Percentiles rank a stretch among this genome's conserved stretches.
These are phyloP conservation scores for Aristolochia californica DNA, from an alignment of 164 flowering plant genomes.

Conservation along the genomic window DNA sequence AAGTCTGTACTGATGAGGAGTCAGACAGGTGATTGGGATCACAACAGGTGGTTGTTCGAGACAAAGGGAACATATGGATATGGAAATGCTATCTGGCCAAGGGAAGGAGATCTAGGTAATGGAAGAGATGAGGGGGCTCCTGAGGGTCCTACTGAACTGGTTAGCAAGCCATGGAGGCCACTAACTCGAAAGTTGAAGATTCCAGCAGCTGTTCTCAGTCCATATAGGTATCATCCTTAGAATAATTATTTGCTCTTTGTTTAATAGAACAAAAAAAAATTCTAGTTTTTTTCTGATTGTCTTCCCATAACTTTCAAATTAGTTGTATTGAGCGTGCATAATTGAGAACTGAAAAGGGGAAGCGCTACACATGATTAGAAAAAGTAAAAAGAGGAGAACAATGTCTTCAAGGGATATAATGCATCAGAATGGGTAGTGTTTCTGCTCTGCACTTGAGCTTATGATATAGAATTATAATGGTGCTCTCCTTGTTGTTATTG, in stretches of 20 bases:
- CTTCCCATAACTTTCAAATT: neutral
- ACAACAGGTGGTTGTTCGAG: constrained; percentile 72
- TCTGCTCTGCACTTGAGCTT: too few relatives aligned
- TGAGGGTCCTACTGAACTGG: constrained; percentile 22
- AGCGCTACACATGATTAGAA: too few relatives aligned
- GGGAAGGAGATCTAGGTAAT: constrained; percentile 28
- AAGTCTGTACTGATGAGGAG: constrained; percentile 37
- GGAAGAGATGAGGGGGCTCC: constrained; percentile 21
- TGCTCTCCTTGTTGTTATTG: too few relatives aligned
- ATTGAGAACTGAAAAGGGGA: neutral
- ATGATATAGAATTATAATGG: too few relatives aligned
- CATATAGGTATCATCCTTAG: constrained; percentile 49
- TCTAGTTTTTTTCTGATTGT: too few relatives aligned
- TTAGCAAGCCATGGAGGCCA: constrained; percentile 67
- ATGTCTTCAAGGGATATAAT: too few relatives aligned
- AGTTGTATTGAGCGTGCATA: neutral
- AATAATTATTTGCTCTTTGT: too few relatives aligned
- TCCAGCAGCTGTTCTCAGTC: constrained; percentile 61
- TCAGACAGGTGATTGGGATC: constrained; percentile 68
- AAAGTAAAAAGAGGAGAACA: too few relatives aligned
- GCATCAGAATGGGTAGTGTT: too few relatives aligned
- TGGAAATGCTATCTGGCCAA: constrained; percentile 67
- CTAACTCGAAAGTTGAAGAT: constrained; percentile 61
- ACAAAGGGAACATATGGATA: constrained; percentile 69
- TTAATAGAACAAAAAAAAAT: too few relatives aligned